Percentiles rank a stretch among this genome's conserved stretches.
Conservation (phyloP, 352 stramenopile species). For the Phytopythium cucurbitacearum region DNA sequence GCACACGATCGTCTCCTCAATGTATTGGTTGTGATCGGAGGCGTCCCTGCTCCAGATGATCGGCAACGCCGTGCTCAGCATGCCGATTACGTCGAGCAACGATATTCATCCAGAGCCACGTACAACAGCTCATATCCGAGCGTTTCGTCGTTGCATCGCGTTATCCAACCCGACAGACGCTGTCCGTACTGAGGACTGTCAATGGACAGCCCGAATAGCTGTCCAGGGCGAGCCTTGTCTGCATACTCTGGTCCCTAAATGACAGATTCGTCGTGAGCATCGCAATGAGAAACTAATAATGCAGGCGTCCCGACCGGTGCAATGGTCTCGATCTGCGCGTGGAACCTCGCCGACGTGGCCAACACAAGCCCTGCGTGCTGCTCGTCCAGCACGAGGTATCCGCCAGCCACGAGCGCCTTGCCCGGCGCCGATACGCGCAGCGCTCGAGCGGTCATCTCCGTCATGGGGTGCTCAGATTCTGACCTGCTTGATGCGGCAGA, state of each 20-base stretch:
- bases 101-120: background rate
- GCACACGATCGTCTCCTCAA: slow-evolving; percentile 89
- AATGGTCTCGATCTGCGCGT: slow-evolving; percentile 62
- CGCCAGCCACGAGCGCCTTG: slow-evolving; percentile 96
- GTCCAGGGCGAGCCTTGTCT: background rate
- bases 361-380: slow-evolving; percentile 89
- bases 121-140: slow-evolving; percentile 34
- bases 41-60: slow-evolving; percentile 14
- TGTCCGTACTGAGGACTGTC: slow-evolving; percentile 91
- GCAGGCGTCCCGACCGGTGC: background rate
- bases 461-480: background rate
- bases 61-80: background rate
- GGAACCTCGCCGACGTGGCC: slow-evolving; percentile 90
- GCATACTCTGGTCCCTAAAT: too few species aligned
- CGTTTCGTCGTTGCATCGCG: slow-evolving; percentile 9
- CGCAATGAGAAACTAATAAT: background rate
- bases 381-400: slow-evolving; percentile 94
- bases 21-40: slow-evolving; percentile 80
- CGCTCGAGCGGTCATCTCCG: background rate
- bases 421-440: slow-evolving; percentile 90
- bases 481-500: too few species aligned
- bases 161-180: slow-evolving; percentile 30
- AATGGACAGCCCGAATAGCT: slow-evolving; percentile 42
- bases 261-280: background rate
- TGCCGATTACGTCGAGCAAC: background rate